Evolutionary conservation across 495 filamentous ascomycete species (phyloP).

Genomic region (Pseudoneurospora amorphoporcata): DNA sequence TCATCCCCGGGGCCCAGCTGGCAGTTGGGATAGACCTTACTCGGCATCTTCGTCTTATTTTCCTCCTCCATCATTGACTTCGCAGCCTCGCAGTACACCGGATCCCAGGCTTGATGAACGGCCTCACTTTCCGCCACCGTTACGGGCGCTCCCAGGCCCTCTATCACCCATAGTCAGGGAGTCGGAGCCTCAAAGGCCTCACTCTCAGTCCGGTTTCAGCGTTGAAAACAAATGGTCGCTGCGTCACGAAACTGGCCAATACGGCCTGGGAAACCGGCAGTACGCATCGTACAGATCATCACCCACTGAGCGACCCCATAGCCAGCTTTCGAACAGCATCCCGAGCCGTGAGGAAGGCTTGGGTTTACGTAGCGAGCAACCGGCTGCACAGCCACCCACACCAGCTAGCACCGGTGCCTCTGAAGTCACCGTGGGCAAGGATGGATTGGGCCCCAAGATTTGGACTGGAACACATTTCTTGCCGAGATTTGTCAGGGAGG

Average conservation of each 20-base stretch:
- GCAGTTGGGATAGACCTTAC: slow-evolving; percentile 18
- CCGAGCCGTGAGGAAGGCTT: slow-evolving; percentile 11
- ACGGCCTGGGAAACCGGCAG: slow-evolving; percentile 19
- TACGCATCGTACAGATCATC: slow-evolving; percentile 12
- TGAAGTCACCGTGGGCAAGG: slow-evolving; percentile 37
- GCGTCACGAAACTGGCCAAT: slow-evolving; percentile 21
- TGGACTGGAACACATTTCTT: slow-evolving; percentile 52
- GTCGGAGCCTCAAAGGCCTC: slow-evolving; percentile 18
- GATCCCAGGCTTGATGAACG: slow-evolving; percentile 31
- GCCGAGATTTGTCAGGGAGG: slow-evolving; percentile 46
- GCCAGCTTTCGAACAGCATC: slow-evolving; percentile 7
- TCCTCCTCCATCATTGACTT: slow-evolving; percentile 16
- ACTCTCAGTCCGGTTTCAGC: slow-evolving; percentile 15
- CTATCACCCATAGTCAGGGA: slow-evolving; percentile 28
- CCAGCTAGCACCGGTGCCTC: slow-evolving; percentile 28
- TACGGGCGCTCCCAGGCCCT: slow-evolving; percentile 30
- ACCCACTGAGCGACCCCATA: slow-evolving; percentile 11
- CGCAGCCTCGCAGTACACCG: slow-evolving; percentile 32
- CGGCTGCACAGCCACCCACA: slow-evolving; percentile 20
- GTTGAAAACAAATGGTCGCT: slow-evolving; percentile 17
- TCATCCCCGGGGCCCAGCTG: slow-evolving; percentile 20
- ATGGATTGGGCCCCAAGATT: slow-evolving; percentile 48
- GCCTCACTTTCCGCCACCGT: slow-evolving; percentile 29
- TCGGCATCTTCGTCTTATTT: slow-evolving; percentile 35
- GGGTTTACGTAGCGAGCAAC: slow-evolving; percentile 15